Base-by-base conservation (phyloP, 805 yeast genomes). In the Cyberlindnera galapagoensis region DNA sequence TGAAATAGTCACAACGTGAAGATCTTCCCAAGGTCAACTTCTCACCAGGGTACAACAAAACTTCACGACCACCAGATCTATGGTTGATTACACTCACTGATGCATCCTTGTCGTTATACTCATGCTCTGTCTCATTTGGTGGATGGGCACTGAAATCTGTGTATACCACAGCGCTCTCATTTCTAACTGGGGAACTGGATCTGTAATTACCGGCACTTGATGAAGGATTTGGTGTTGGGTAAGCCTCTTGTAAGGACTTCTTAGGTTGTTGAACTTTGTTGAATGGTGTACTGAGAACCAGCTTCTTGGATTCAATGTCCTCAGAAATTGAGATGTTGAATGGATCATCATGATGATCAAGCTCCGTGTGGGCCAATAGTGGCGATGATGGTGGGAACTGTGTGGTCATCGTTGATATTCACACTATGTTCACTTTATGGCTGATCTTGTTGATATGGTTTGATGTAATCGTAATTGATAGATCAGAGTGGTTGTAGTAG, bases 141-240 rank as follows among this genome's bases (percentile, higher is more conserved):
- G n/a, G n/a, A n/a, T n/a, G n/a, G n/a, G n/a, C n/a, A n/a, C n/a
- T n/a, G n/a, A n/a, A n/a, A n/a, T n/a, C n/a, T n/a, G n/a, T n/a
- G n/a, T n/a, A n/a, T n/a, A n/a, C n/a, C n/a, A n/a, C n/a, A n/a
- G n/a, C n/a, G n/a, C n/a, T n/a, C n/a, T n/a, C n/a, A 2, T 28
- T 20, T 39, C 54, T 45, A 5, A 37, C 41, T 9, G 57, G 65
- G 3, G 68, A 60, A 1, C 67, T 60, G 1, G 63, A 56, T 10
- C 17, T 27, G 26, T 57, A 34, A 9, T 17, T 21, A 12, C 73
- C 75, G 6, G 61, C 46, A 6, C 74, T 66, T 1, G 78, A 71
- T 1, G 86, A 78, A 1, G 90, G 87, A 43, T 76, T 71, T 14
- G 90, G 90, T 1, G 87, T 80, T 9, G 85, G 84, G 45, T 76